These are phyloP conservation scores for Trifolium repens DNA, from an alignment of 306 rosid species.

Conservation along the genomic window DNA sequence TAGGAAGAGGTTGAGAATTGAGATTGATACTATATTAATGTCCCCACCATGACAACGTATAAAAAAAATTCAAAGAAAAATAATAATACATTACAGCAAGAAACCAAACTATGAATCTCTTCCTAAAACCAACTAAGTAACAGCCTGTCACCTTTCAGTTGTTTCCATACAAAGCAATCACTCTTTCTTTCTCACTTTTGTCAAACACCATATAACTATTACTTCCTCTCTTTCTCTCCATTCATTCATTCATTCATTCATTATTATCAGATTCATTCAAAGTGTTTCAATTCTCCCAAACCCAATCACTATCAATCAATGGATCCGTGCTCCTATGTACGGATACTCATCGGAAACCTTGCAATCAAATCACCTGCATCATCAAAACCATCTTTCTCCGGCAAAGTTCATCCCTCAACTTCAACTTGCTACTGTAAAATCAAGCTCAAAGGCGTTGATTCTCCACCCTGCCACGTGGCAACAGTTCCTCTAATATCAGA, in stretches of 20 bases:
- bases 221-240: not conserved
- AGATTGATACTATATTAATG: no score
- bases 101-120: not conserved
- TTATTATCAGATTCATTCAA: no score
- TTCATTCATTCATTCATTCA: not conserved
- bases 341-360: constrained; percentile 77
- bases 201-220: not conserved
- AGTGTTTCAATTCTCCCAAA: not conserved
- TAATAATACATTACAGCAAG: not conserved
- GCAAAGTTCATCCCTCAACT: constrained; percentile 57
- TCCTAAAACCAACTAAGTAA: not conserved
- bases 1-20: no score
- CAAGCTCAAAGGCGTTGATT: constrained; percentile 47
- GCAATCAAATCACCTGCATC: constrained; percentile 60
- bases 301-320: not conserved
- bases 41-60: not conserved
- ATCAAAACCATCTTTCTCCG: constrained; percentile 58
- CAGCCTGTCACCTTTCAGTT: not conserved
- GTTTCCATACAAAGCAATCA: not conserved
- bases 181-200: not conserved
- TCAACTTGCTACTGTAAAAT: constrained; percentile 70
- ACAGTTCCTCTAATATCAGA: constrained; percentile 52
- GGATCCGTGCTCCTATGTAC: constrained; percentile 85
- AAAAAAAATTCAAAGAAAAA: not conserved
- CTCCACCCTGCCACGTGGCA: constrained; percentile 47